A percentile compares a stretch with the other conserved stretches of the same genome.
These are phyloP conservation scores for Lasiosphaeriaceae sp. DNA, from an alignment of 495 filamentous ascomycete genomes.

Conservation along the genomic window DNA sequence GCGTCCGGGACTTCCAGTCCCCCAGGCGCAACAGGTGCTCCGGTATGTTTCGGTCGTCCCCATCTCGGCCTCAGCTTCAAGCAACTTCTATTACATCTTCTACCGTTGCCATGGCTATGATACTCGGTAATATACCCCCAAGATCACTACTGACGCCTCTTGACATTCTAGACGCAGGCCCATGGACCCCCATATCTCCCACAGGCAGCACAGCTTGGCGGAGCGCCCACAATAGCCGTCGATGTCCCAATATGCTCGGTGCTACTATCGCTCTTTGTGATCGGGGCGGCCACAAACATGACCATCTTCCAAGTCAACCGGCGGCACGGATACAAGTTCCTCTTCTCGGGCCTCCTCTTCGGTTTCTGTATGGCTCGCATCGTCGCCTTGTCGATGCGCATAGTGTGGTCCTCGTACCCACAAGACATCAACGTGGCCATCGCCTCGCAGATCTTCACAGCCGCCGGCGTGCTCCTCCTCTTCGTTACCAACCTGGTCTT, in stretches of 20 bases:
- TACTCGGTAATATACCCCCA: too few species aligned
- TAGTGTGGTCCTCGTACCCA: conserved; percentile 49
- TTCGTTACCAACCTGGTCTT: conserved; percentile 80
- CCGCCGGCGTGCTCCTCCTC: conserved; percentile 72
- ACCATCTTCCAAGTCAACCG: conserved; percentile 59
- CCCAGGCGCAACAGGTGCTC: not conserved
- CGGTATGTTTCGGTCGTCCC: conserved; percentile 4
- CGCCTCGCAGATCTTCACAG: conserved; percentile 68
- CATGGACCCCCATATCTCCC: conserved; percentile 32
- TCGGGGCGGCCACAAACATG: conserved; percentile 59
- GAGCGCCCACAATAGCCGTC: conserved; percentile 47
- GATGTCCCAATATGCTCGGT: conserved; percentile 65
- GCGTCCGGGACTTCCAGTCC: not conserved
- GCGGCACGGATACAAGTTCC: conserved; percentile 60
- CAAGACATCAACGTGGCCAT: conserved; percentile 56
- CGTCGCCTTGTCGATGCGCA: conserved; percentile 61
- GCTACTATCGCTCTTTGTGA: conserved; percentile 62
- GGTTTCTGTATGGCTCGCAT: conserved; percentile 77
- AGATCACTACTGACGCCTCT: not conserved
- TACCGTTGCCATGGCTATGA: too few species aligned
- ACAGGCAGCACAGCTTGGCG: conserved; percentile 52
- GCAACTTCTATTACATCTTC: too few species aligned
- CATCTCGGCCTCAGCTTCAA: too few species aligned
- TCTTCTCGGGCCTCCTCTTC: conserved; percentile 64
- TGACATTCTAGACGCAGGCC: not conserved